These are phyloP conservation scores for Aphanomyces invadans DNA, from an alignment of 352 stramenopile species.

Conservation along the genomic window DNA sequence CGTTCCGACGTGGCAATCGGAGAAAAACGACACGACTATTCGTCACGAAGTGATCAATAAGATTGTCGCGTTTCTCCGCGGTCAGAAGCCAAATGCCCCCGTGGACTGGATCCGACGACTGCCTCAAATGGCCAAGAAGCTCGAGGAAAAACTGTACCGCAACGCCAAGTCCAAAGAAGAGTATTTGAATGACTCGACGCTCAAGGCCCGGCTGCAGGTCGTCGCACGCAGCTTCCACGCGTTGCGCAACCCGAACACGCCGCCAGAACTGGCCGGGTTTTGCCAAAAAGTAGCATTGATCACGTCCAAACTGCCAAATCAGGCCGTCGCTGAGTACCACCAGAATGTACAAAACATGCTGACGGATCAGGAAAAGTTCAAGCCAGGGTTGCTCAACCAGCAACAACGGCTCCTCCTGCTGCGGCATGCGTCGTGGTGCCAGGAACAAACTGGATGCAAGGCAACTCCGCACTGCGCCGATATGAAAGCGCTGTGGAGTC, in stretches of 20 bases:
- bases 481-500: constrained; percentile 98
- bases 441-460: constrained; percentile 89
- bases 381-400: constrained; percentile 48
- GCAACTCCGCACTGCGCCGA: constrained; percentile 94
- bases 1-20: not conserved
- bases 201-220: constrained; percentile 93
- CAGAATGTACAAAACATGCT: constrained; percentile 12
- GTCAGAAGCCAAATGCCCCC: constrained; percentile 91
- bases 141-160: constrained; percentile 96
- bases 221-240: constrained; percentile 65
- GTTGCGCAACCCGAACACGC: constrained; percentile 26
- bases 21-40: constrained; percentile 4
- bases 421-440: constrained; percentile 97
- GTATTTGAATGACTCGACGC: constrained; percentile 92
- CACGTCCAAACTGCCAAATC: not conserved
- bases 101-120: constrained; percentile 96
- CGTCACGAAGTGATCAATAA: constrained; percentile 70
- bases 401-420: constrained; percentile 96
- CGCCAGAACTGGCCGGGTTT: constrained; percentile 13
- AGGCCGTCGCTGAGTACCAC: not conserved
- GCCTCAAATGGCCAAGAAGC: constrained; percentile 94
- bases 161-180: constrained; percentile 84
- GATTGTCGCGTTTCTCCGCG: constrained; percentile 93
- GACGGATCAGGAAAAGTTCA: constrained; percentile 31
- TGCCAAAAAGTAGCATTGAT: constrained; percentile 12